Evolutionary conservation across 345 rosid genomes (phyloP).

Genomic region (Eucalyptus polyanthemos): DNA sequence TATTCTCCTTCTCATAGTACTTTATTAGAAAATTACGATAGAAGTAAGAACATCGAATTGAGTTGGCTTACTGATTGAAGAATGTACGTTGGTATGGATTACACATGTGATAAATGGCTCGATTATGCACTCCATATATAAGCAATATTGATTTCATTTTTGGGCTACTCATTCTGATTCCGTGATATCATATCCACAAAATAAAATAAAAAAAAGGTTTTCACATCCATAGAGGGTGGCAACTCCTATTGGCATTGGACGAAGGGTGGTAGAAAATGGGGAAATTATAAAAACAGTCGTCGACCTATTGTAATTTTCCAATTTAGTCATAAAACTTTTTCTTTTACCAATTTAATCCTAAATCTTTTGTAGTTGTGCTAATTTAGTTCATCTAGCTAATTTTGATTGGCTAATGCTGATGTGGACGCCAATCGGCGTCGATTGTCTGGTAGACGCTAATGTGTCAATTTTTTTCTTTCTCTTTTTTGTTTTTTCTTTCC

Average conservation of each 20-base stretch:
- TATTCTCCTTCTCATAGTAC: not conserved
- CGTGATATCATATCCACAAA: not conserved
- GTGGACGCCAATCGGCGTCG: rapidly evolving
- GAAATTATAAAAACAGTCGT: not conserved
- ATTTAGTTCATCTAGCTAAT: too few relatives aligned
- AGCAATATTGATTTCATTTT: not conserved
- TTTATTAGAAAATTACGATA: not conserved
- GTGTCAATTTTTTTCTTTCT: too few relatives aligned
- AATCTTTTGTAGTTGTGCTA: too few relatives aligned
- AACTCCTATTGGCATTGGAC: not conserved
- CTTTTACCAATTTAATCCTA: too few relatives aligned
- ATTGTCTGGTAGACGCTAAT: rapidly evolving
- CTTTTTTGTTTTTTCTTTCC: too few relatives aligned
- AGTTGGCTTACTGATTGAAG: not conserved
- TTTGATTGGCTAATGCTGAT: rapidly evolving
- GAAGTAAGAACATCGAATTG: too few relatives aligned
- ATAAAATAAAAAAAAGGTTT: not conserved
- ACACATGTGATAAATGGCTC: not conserved
- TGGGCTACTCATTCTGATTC: not conserved
- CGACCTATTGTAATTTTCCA: too few relatives aligned
- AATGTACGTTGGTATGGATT: not conserved
- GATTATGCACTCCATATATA: not conserved
- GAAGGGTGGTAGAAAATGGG: not conserved
- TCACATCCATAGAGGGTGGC: not conserved
- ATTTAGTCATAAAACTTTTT: too few relatives aligned